These are phyloP conservation scores for Ceratobasidium papillatum DNA, from an alignment of 1,284 basidiomycete species.

Conservation along the genomic window DNA sequence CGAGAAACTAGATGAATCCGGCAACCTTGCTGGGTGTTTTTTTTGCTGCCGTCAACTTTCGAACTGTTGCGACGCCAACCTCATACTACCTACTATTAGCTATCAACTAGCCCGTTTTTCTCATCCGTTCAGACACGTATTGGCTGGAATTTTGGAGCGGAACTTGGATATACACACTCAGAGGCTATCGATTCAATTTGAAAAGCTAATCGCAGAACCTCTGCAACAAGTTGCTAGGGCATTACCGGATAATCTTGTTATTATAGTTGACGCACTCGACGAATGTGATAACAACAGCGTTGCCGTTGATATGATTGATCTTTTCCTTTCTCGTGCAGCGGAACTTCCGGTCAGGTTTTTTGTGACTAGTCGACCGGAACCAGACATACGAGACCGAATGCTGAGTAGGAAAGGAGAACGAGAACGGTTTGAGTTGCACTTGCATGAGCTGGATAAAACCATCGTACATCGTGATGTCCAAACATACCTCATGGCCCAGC, in stretches of 20 bases:
- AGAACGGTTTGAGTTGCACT: no score
- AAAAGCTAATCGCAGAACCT: conserved; percentile 19
- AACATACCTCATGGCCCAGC: no score
- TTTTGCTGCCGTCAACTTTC: conserved; percentile 49
- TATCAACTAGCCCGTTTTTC: conserved; percentile 28
- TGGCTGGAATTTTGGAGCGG: not conserved
- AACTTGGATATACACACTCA: not conserved
- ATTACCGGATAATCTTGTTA: not conserved
- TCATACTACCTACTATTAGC: conserved; percentile 33
- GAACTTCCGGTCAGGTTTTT: not conserved
- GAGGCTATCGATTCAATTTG: conserved; percentile 1
- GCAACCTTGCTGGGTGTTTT: conserved; percentile 47
- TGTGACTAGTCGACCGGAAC: no score
- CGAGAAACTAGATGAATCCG: not conserved
- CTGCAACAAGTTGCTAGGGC: not conserved
- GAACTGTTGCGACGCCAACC: conserved; percentile 1
- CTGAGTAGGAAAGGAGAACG: no score
- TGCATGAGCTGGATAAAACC: no score
- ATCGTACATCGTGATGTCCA: no score
- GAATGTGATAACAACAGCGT: conserved; percentile 13
- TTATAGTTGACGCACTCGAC: conserved; percentile 34
- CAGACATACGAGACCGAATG: no score
- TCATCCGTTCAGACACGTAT: not conserved
- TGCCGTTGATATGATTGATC: not conserved
- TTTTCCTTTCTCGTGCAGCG: not conserved